Evolutionary conservation across 1,284 basidiomycete genomes (phyloP).

Genomic region (Apiotrichum gamsii): DNA sequence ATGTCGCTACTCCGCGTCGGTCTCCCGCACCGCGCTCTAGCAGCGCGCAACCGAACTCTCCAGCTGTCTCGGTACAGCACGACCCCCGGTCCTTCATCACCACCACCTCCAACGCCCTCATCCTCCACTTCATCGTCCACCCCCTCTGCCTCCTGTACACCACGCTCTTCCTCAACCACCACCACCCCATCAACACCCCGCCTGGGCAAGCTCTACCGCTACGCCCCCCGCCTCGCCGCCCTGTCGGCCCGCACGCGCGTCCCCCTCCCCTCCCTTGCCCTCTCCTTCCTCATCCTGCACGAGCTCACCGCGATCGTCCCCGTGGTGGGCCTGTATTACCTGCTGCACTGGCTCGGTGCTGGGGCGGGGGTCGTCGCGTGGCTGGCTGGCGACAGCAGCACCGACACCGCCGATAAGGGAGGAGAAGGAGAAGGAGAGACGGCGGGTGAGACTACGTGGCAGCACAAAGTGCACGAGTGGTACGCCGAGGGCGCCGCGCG

Average conservation of each 20-base stretch:
- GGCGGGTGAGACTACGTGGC: constrained; percentile 5
- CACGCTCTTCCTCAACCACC: too few relatives aligned
- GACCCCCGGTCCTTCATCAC: too few relatives aligned
- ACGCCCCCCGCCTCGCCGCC: not conserved
- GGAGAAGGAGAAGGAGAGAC: not conserved
- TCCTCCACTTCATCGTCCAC: too few relatives aligned
- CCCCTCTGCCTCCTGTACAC: too few relatives aligned
- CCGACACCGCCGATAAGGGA: not conserved
- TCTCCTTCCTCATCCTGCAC: constrained; percentile 78
- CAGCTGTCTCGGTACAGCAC: too few relatives aligned
- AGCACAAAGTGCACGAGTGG: constrained; percentile 54
- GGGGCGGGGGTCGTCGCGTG: constrained; percentile 61
- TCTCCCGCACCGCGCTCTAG: too few relatives aligned
- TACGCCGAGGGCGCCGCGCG: constrained; percentile 65
- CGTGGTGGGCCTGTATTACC: constrained; percentile 62
- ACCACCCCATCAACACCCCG: too few relatives aligned
- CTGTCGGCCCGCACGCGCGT: constrained; percentile 57
- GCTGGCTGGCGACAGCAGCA: constrained; percentile 15
- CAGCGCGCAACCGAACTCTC: too few relatives aligned
- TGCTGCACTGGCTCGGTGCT: constrained; percentile 61
- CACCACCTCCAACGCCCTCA: too few relatives aligned
- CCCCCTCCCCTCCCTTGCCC: constrained; percentile 56
- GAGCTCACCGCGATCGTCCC: constrained; percentile 47
- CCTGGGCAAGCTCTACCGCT: too few relatives aligned
- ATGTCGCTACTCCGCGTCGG: too few relatives aligned